Evolutionary conservation across 768 basidiomycete genomes (phyloP).

Genomic region (Lenzites betulinus): DNA sequence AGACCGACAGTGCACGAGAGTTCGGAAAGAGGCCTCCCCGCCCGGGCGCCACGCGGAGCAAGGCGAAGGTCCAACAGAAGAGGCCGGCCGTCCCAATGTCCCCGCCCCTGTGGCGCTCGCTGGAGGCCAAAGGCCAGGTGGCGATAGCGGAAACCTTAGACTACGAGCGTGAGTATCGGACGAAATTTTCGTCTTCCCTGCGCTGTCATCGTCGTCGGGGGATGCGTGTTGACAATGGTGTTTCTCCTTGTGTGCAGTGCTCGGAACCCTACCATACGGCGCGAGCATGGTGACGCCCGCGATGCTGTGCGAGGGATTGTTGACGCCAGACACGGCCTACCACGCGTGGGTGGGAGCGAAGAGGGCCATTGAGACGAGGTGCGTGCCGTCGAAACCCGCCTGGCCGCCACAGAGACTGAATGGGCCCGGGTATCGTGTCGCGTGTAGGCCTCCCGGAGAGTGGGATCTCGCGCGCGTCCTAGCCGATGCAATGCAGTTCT

Average conservation of each 20-base stretch:
- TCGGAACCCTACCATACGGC: constrained; percentile 37
- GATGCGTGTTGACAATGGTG: constrained; percentile 1
- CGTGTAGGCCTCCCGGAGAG: constrained; percentile 5
- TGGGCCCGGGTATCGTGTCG: constrained; percentile 10
- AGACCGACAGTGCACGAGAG: not conserved
- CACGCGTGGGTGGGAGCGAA: constrained; percentile 39
- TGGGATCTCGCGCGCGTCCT: constrained; percentile 7
- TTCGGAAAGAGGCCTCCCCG: constrained; percentile 4
- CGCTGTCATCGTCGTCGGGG: not conserved
- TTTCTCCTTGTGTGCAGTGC: constrained; percentile 33
- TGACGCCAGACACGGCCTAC: constrained; percentile 32
- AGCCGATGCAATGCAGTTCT: constrained; percentile 29
- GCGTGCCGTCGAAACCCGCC: not conserved
- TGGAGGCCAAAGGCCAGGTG: constrained; percentile 7
- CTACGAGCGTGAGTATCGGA: constrained; percentile 20
- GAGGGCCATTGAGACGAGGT: constrained; percentile 30
- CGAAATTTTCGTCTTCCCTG: constrained; percentile 1
- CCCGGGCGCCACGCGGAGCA: constrained; percentile 1
- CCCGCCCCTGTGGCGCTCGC: constrained; percentile 15
- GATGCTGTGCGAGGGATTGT: constrained; percentile 30
- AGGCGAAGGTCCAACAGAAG: constrained; percentile 5
- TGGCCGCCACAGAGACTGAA: not conserved
- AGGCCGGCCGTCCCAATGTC: not conserved
- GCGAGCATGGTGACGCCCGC: constrained; percentile 39
- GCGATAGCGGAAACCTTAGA: constrained; percentile 18